Base-by-base conservation (phyloP, 805 yeast species). In the Saccharomyces mikatae region DNA sequence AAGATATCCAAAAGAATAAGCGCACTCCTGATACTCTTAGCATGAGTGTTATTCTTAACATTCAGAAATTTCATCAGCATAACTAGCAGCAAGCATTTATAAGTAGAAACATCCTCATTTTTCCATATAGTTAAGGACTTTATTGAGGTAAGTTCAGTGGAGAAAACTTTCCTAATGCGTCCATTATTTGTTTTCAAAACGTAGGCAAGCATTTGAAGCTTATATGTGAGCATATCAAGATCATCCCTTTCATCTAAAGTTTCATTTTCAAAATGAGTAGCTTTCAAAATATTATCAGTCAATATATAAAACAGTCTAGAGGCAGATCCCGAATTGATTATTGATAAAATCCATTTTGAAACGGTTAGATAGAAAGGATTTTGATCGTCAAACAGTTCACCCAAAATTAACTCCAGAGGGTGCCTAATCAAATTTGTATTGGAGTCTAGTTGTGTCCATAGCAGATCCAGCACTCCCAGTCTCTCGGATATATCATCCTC, bases 391-490 rank as follows among this genome's bases (percentile, higher is more conserved):
- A 68, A 67, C 22, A 86, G 66, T 46, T 82, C 86, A 64, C 90
- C 96, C 32, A 91, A 67, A 17, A 88, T 71, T 0, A 88, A 65
- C 56, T 83, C 81, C 5, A 89, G 66, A 0, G 96, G 94, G 58
- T 84, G 75, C 6, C 77, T 71, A 11, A 89, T 70, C 52, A 73
- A 28, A 6, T 47, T 48, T 11, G 60, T 53, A 27, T 57, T 59
- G 58, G 60, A 70, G 47, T 76, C 78, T 0, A 92, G 78, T 61
- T 87, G 92, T 2, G 76, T 75, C 97, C 97, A 92, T 4, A 91
- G 65, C 8, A 81, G 76, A 51, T 81, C 76, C 58, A 89, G 79
- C 0, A 87, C 85, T 17, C 73, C 67, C 0, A 85, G 68, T 56
- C 82, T 74, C 17, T 75, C 69, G 5, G 69, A 64, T 22, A 76